Evolutionary conservation across 2,329 filamentous ascomycete genomes (phyloP).

Genomic region (Venturia oleaginea): DNA sequence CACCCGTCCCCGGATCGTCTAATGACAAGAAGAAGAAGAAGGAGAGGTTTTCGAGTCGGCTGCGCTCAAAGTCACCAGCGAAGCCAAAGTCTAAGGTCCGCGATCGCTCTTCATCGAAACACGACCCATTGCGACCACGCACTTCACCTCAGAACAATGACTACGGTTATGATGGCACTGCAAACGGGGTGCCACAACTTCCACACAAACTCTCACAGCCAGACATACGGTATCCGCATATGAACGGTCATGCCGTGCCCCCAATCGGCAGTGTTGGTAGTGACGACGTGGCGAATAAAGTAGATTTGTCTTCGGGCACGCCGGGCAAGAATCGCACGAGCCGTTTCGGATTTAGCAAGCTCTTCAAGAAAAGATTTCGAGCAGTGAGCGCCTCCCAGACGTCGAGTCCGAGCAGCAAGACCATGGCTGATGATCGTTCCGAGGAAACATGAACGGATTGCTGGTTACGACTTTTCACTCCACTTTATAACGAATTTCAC

Average conservation of each 20-base stretch:
- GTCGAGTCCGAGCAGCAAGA: neutral
- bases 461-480: neutral
- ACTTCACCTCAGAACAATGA: conserved; percentile 5
- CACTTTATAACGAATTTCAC: neutral
- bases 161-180: neutral
- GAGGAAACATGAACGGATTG: neutral
- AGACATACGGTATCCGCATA: neutral
- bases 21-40: conserved; percentile 1
- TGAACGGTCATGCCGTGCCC: conserved; percentile 7
- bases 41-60: neutral
- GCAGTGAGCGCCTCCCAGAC: neutral
- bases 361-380: conserved; percentile 10
- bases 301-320: neutral
- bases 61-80: conserved; percentile 16
- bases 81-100: conserved; percentile 13
- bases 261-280: conserved; percentile 1
- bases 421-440: neutral
- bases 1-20: neutral
- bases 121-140: conserved; percentile 6
- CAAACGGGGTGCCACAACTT: neutral
- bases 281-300: conserved; percentile 2
- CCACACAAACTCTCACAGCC: neutral
- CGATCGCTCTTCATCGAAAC: conserved; percentile 1
- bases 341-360: conserved; percentile 7
- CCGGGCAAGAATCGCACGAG: conserved; percentile 4